Evolutionary conservation across 768 basidiomycete genomes (phyloP).

Genomic region (Termitomyces sp.): DNA sequence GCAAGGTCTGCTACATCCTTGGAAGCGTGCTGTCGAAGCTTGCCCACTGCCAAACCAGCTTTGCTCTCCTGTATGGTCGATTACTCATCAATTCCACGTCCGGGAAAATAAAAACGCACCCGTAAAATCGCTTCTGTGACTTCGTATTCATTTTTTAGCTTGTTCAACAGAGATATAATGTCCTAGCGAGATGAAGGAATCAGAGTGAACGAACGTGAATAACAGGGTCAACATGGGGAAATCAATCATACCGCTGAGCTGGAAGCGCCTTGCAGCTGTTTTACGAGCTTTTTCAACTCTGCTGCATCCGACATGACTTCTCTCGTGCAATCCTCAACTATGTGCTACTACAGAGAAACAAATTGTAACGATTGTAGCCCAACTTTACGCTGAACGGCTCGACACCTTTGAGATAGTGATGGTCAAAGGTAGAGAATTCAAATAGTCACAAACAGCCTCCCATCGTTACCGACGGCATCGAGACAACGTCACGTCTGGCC

Average conservation of each 20-base stretch:
- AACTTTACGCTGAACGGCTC: conserved; percentile 13
- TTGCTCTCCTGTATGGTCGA: conserved; percentile 69
- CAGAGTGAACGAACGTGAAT: conserved; percentile 25
- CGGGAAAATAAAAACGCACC: conserved; percentile 42
- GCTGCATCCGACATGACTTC: conserved; percentile 42
- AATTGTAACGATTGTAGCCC: conserved; percentile 16
- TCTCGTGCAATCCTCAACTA: conserved; percentile 24
- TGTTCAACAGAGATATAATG: conserved; percentile 50
- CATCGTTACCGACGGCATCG: conserved; percentile 7
- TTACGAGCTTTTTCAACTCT: conserved; percentile 78
- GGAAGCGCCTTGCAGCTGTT: conserved; percentile 65
- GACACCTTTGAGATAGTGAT: conserved; percentile 14
- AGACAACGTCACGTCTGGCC: background rate
- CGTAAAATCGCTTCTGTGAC: conserved; percentile 72
- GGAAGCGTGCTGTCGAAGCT: conserved; percentile 67
- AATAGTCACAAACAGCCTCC: conserved; percentile 19
- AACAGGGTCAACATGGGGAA: conserved; percentile 31
- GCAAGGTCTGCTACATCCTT: conserved; percentile 78
- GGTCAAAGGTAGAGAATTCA: conserved; percentile 15
- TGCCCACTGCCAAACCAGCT: conserved; percentile 88
- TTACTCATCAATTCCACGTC: conserved; percentile 18
- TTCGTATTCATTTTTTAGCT: conserved; percentile 59
- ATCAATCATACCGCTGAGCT: conserved; percentile 48
- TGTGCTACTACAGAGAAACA: conserved; percentile 26
- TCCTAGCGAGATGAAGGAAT: conserved; percentile 43